These are phyloP conservation scores for Candida neerlandica DNA, from an alignment of 1,139 yeast genomes.

Conservation along the genomic window DNA sequence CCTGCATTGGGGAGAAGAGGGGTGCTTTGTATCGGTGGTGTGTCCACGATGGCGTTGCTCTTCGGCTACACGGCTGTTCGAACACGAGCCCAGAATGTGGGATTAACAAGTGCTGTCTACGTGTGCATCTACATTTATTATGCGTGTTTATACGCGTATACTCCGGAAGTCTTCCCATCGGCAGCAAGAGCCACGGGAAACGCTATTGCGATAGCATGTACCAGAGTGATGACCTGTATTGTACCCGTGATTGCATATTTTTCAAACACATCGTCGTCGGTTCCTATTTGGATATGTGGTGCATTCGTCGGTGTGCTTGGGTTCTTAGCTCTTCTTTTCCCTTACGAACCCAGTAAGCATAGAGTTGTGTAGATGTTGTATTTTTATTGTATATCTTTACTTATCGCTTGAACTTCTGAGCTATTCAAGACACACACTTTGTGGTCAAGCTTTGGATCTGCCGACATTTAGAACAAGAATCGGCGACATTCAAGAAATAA, in stretches of 20 bases:
- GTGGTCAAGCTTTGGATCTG: no score
- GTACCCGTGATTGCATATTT: constrained; percentile 35
- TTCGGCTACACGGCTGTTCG: constrained; percentile 37
- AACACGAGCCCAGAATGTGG: constrained; percentile 31
- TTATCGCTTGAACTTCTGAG: no score
- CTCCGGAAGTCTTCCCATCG: constrained; percentile 40
- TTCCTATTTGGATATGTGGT: constrained; percentile 40
- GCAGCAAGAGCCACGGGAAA: constrained; percentile 38
- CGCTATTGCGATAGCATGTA: constrained; percentile 31
- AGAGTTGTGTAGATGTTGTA: constrained; percentile 23
- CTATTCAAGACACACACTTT: no score
- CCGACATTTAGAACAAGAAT: no score
- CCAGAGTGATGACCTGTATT: constrained; percentile 32
- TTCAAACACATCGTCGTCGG: constrained; percentile 28
- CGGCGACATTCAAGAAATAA: no score
- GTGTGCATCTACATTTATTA: constrained; percentile 34
- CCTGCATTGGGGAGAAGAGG: constrained; percentile 37
- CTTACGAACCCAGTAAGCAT: constrained; percentile 36
- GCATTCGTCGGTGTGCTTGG: constrained; percentile 36
- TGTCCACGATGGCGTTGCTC: constrained; percentile 33
- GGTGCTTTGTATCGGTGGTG: constrained; percentile 34
- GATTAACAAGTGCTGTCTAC: constrained; percentile 31
- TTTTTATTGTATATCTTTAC: no score
- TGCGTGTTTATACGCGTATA: constrained; percentile 35
- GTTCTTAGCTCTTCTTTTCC: constrained; percentile 30